phyloP scores from a whole-genome alignment of 352 stramenopile genomes.

The Pythium folliculosum region DNA sequence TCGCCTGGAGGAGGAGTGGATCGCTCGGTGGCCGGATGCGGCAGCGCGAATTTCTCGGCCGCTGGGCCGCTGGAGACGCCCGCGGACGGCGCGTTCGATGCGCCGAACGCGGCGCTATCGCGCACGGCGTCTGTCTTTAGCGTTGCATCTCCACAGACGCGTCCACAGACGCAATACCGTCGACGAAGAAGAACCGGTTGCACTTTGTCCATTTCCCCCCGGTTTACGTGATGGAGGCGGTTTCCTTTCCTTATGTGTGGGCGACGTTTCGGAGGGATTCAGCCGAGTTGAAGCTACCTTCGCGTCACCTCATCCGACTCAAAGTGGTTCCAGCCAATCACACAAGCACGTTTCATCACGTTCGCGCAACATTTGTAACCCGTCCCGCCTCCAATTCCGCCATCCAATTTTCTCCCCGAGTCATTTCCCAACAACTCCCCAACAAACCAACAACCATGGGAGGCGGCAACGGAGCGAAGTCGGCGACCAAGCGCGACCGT shows the following conservation, averaged over 20 bases:
- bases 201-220: slow-evolving; percentile 23
- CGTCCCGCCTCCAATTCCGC: slow-evolving; percentile 5
- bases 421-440: neutral
- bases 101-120: neutral
- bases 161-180: slow-evolving; percentile 29
- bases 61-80: neutral
- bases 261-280: slow-evolving; percentile 23
- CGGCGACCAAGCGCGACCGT: slow-evolving; percentile 73
- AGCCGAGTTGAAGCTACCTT: slow-evolving; percentile 24
- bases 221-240: neutral
- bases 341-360: neutral
- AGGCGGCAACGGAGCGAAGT: slow-evolving; percentile 85
- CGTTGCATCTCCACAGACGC: neutral
- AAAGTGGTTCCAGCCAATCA: slow-evolving; percentile 16
- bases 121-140: neutral
- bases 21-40: neutral
- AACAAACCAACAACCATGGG: slow-evolving; percentile 50
- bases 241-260: neutral
- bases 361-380: slow-evolving; percentile 17
- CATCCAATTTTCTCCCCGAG: slow-evolving; percentile 16
- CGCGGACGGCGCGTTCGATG: neutral
- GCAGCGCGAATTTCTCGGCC: slow-evolving; percentile 11
- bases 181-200: slow-evolving; percentile 16
- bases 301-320: slow-evolving; percentile 7
- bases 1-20: neutral